Conservation (phyloP, 179 eudicot genomes). For the Silene noctiflora region DNA sequence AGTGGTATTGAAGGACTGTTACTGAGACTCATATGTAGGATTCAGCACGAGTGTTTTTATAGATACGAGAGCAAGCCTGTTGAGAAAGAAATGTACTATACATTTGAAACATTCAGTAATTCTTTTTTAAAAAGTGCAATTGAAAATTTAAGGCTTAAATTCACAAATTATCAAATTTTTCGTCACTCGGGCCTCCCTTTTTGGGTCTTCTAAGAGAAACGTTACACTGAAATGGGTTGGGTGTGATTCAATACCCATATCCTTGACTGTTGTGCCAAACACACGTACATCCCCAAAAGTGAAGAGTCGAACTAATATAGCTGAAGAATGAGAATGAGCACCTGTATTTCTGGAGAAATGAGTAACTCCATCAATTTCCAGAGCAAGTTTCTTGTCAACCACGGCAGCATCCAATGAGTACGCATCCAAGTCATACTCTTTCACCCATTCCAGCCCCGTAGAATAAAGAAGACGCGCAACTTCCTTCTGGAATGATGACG, state of each 20-base stretch:
- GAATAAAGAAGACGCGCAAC: slow-evolving; percentile 71
- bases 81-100: too few species aligned
- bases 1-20: too few species aligned
- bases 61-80: too few species aligned
- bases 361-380: slow-evolving; percentile 93
- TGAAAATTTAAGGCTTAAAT: too few species aligned
- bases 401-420: slow-evolving; percentile 83
- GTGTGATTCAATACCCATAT: not conserved
- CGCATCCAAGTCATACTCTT: slow-evolving; percentile 63
- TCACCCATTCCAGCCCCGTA: slow-evolving; percentile 89
- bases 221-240: not conserved
- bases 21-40: too few species aligned
- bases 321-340: slow-evolving; percentile 19
- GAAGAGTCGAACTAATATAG: not conserved
- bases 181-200: too few species aligned
- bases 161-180: too few species aligned
- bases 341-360: slow-evolving; percentile 94
- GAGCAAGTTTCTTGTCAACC: slow-evolving; percentile 65
- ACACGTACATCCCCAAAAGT: not conserved
- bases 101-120: too few species aligned
- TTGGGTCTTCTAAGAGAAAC: too few species aligned
- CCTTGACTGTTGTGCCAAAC: not conserved
- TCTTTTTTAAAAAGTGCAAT: too few species aligned
- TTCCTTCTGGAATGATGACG: slow-evolving; percentile 90
- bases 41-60: too few species aligned